A percentile compares a stretch with the other conserved stretches of the same genome.
These are phyloP conservation scores for Vicia faba DNA, from an alignment of 306 rosid genomes.

Conservation along the genomic window DNA sequence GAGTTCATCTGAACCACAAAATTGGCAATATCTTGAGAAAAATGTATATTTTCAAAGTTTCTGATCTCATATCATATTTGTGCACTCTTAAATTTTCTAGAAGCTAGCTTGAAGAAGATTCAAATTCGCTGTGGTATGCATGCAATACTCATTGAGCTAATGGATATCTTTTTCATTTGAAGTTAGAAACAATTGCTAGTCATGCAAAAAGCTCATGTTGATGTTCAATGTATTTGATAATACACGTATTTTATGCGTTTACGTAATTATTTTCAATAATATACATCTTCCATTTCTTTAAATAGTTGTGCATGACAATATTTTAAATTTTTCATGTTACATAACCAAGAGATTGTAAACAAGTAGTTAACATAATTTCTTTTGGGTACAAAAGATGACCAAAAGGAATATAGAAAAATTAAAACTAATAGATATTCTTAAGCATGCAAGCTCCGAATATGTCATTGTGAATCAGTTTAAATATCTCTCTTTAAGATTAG, in stretches of 20 bases:
- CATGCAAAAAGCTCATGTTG: neutral
- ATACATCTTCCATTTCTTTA: no score
- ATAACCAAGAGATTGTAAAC: neutral
- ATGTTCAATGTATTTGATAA: neutral
- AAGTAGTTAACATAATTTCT: no score
- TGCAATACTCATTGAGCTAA: neutral
- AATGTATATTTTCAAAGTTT: neutral
- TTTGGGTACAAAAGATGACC: no score
- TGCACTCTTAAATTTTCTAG: neutral
- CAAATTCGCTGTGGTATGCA: neutral
- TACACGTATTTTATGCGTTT: neutral
- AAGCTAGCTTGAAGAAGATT: conserved; percentile 3
- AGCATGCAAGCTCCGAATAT: no score
- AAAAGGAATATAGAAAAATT: no score
- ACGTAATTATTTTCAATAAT: no score
- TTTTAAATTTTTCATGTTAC: neutral
- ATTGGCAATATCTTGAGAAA: conserved; percentile 15
- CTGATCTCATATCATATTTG: neutral
- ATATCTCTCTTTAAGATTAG: no score
- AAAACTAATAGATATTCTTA: no score
- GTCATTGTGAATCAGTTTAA: no score
- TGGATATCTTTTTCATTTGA: neutral
- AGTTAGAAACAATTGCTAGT: neutral
- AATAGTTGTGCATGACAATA: neutral
- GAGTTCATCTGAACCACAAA: conserved; percentile 13